phyloP scores from a whole-genome alignment of 2,329 filamentous ascomycete species.

The Cryphonectria nitschkei region DNA sequence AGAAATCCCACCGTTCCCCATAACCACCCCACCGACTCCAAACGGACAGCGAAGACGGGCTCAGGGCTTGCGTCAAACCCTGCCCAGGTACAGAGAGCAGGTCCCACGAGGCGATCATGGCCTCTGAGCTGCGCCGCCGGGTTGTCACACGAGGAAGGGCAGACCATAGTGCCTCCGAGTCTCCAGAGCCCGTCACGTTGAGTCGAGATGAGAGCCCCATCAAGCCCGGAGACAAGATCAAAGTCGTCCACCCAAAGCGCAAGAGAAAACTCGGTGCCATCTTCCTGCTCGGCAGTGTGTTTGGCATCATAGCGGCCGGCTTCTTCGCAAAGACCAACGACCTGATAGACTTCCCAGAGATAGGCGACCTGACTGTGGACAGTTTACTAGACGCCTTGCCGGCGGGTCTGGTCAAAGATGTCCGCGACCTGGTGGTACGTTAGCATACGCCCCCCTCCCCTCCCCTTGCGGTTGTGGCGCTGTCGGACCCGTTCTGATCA shows the following conservation, averaged over 20 bases:
- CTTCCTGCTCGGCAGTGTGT: conserved; percentile 86
- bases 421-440: conserved; percentile 79
- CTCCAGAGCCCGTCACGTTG: conserved; percentile 32
- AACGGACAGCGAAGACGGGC: conserved; percentile 8
- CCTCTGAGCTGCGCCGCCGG: conserved; percentile 28
- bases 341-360: conserved; percentile 77
- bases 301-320: conserved; percentile 83
- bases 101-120: conserved; percentile 23
- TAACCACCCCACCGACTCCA: not conserved
- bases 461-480: not conserved
- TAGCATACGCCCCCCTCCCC: conserved; percentile 23
- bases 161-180: conserved; percentile 37
- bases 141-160: conserved; percentile 29
- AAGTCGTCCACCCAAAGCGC: conserved; percentile 55
- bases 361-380: conserved; percentile 79
- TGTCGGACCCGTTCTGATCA: conserved; percentile 13
- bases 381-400: conserved; percentile 86
- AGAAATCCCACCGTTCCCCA: conserved; percentile 2
- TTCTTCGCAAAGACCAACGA: conserved; percentile 91
- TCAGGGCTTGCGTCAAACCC: conserved; percentile 10
- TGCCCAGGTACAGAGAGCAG: conserved; percentile 12
- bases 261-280: conserved; percentile 82
- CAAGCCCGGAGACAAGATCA: conserved; percentile 43
- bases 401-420: conserved; percentile 81
- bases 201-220: conserved; percentile 42